Evolutionary conservation across 441 rosid genomes (phyloP), one percentile per base, ranked within the genome.

Genomic region (Euphorbia celastroides): DNA sequence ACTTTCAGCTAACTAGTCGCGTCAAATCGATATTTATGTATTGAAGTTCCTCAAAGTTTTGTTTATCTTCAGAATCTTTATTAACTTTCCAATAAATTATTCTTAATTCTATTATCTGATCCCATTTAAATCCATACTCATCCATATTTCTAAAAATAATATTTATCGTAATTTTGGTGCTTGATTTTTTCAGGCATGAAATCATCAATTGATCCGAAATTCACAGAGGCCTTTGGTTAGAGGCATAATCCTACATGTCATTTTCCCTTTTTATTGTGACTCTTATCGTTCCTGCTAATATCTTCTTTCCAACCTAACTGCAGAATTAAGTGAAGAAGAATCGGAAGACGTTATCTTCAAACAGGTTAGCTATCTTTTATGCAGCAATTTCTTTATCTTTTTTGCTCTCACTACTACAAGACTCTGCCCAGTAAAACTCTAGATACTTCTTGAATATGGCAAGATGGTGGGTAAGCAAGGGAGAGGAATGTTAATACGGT

Each of bases 281-380:
- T 22, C 54, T n/a, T 51, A 22, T 23, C 20, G 52, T 34, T 65
- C 51, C 25, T 64, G 14, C 66, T 74, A 23, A 55, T 60, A 63
- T 42, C 48, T 8, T 13, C 60, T 42, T 2, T 25, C 38, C 57
- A 30, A 55, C 31, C 54, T 42, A 41, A 74, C 68, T 82, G 79
- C 91, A 95, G 99, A 83, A 69, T 67, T 95, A 59, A 80, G 86
- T 67, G 83, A 83, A 64, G 88, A 65, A 66, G 96, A 95, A 79
- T 78, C 88, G 64, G 96, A 92, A 79, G 99, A 95, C 80, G 86
- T 90, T 74, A 77, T 81, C 74, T 95, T 95, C 81, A 95, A 92
- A 75, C 83, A 87, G 93, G 98, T 95, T 46, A 31, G 25, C 66
- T 32, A 56, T 36, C 69, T 70, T 71, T 32, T 68, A 34, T 6